Evolutionary conservation across 2,329 filamentous ascomycete genomes (phyloP), one percentile per base, ranked within the genome.

Genomic region (Penicillium decumbens): DNA sequence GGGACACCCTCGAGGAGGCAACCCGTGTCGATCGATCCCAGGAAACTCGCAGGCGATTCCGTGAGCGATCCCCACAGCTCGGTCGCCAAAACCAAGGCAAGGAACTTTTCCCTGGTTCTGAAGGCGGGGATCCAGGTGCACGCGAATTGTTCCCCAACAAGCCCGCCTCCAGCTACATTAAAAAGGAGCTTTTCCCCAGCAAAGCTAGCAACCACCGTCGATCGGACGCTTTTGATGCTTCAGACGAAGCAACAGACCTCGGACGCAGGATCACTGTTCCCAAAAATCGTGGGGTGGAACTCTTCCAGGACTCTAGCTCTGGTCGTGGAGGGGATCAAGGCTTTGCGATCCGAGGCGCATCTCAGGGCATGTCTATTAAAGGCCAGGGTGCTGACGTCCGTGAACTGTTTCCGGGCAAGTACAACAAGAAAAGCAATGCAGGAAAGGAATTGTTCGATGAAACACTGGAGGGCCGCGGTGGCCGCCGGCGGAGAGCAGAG

Each of bases 361-460:
- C 75, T 27, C 72, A 72, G 23, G 82, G 79, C 0, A 79, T 88
- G 54, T 74, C 77, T 9, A 89, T 89, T 65, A 89, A 87, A 63
- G 87, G 86, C 61, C 85, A 83, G 59, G 83, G 84, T 2, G 74
- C 76, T 2, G 82, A 81, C 6, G 79, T 77, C 2, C 84, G 80
- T 56, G 87, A 90, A 66, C 67, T 90, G 18, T 89, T 89, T 59
- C 86, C 86, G 0, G 76, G 77, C 13, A 85, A 82, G 56, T 79
- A 69, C 43, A 58, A 65, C 23, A 66, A 56, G 55, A 61, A 65
- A 18, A 67, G 55, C 56, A 88, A 88, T 62, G 70, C 78, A 2
- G 82, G 81, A 43, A 89, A 87, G 68, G 87, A 90, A 64, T 68
- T 89, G 13, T 87, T 89, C 60, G 77, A 78, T 1, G 79, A 82